Evolutionary conservation across 805 yeast genomes (phyloP), one percentile per base, ranked within the genome.

Genomic region (Sugiyamaella chiloensis): DNA sequence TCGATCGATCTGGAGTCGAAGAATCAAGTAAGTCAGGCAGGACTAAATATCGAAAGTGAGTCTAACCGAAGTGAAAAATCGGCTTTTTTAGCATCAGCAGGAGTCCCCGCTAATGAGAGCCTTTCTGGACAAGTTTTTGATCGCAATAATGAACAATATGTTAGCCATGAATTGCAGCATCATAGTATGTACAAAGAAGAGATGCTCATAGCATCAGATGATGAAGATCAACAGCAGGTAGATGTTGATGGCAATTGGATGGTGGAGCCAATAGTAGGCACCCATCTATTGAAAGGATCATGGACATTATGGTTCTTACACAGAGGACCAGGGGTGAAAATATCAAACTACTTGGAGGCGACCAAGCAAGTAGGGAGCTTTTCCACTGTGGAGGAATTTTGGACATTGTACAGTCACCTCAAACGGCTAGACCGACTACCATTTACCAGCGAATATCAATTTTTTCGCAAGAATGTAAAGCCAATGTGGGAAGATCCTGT

Each of bases 311-410:
- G 63, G 63, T 60, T 59, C 26, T 46, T 56, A 30, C 61, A 61
- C 48, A 57, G 65, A 7, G 60, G 60, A 11, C 57, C 55, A 16
- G 61, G 55, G 11, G 49, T 52, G 40, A 52, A 53, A 26, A 47
- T 56, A 34, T 45, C 58, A 19, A 58, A 60, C 44, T 61, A 59
- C 42, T 51, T 57, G 23, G 46, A 53, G 19, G 59, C 64, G 8
- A 60, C 65, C 4, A 87, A 87, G 70, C 91, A 95, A 40, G 90
- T 89, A 44, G 87, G 86, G 60, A 78, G 89, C 17, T 89, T 90
- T 64, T 77, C 81, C 48, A 82, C 96, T 17, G 96, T 89, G 43
- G 97, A 90, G 72, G 96, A 89, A 67, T 90, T 90, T 70, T 90
- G 97, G 97, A 96, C 96, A n/a, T 79, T 90, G 55, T 85, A 81